Conservation (phyloP, 2,329 filamentous ascomycete species). For the Pseudopithomyces maydicus region DNA sequence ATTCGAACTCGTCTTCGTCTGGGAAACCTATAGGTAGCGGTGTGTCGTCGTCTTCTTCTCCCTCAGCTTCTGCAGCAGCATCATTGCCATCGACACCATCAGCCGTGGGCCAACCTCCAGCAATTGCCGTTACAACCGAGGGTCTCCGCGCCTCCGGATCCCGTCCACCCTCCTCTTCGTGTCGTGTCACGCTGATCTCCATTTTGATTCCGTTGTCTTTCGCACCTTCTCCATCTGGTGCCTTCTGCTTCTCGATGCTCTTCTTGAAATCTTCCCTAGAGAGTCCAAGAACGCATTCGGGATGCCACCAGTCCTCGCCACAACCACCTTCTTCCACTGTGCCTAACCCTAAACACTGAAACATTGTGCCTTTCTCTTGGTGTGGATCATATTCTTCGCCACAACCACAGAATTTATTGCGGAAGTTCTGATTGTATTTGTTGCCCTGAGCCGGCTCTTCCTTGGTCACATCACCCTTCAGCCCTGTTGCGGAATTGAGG, state of each 20-base stretch:
- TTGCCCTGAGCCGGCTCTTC: constrained; percentile 76
- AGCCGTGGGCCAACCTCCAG: constrained; percentile 21
- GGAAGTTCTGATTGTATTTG: constrained; percentile 94
- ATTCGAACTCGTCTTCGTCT: constrained; percentile 84
- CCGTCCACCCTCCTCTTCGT: constrained; percentile 16
- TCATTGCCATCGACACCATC: constrained; percentile 40
- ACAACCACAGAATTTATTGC: constrained; percentile 90
- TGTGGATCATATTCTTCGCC: constrained; percentile 85
- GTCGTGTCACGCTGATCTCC: constrained; percentile 16
- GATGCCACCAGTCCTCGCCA: constrained; percentile 98
- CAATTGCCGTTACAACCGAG: constrained; percentile 22
- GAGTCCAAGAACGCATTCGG: constrained; percentile 85
- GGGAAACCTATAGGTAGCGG: constrained; percentile 87
- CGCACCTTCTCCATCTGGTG: constrained; percentile 12
- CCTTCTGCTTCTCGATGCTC: constrained; percentile 30
- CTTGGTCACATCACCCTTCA: constrained; percentile 76
- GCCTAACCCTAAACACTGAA: constrained; percentile 88
- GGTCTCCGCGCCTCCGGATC: constrained; percentile 13
- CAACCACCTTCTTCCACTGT: constrained; percentile 82
- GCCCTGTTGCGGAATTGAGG: constrained; percentile 72
- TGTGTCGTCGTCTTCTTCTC: constrained; percentile 57
- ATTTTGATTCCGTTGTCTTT: constrained; percentile 22
- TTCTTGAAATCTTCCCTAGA: constrained; percentile 73
- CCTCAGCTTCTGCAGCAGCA: constrained; percentile 57
- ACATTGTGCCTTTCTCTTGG: constrained; percentile 95